Percentiles rank a stretch among this genome's conserved stretches.
These are phyloP conservation scores for Pseudodiploospora longispora DNA, from an alignment of 2,329 filamentous ascomycete genomes.

Conservation along the genomic window DNA sequence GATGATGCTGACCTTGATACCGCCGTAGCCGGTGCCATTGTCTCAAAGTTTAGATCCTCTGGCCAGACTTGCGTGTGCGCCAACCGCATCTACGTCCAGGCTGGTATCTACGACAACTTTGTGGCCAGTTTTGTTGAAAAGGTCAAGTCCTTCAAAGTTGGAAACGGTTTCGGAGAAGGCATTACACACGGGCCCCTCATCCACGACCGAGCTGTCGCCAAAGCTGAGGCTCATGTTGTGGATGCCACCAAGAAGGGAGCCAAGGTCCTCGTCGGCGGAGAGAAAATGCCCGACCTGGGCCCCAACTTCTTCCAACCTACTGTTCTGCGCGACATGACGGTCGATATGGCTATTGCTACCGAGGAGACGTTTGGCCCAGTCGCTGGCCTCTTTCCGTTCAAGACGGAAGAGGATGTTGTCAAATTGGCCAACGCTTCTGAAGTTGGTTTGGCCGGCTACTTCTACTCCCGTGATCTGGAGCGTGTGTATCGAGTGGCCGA, in stretches of 20 bases:
- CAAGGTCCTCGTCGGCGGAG: slow-evolving; percentile 66
- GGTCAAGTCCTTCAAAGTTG: slow-evolving; percentile 67
- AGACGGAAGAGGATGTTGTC: slow-evolving; percentile 83
- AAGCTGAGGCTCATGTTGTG: slow-evolving; percentile 71
- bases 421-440: slow-evolving; percentile 71
- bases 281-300: slow-evolving; percentile 65
- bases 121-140: slow-evolving; percentile 60
- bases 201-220: slow-evolving; percentile 66
- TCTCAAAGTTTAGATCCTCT: slow-evolving; percentile 86
- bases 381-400: slow-evolving; percentile 81
- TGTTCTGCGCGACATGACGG: slow-evolving; percentile 77
- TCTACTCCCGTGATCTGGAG: slow-evolving; percentile 64
- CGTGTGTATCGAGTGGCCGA: slow-evolving; percentile 56
- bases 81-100: slow-evolving; percentile 75
- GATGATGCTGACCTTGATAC: slow-evolving; percentile 85
- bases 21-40: slow-evolving; percentile 74
- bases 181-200: slow-evolving; percentile 78
- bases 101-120: slow-evolving; percentile 70
- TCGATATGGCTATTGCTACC: slow-evolving; percentile 71
- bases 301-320: slow-evolving; percentile 86
- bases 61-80: slow-evolving; percentile 94
- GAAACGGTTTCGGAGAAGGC: slow-evolving; percentile 61
- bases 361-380: slow-evolving; percentile 97
- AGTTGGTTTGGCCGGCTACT: slow-evolving; percentile 89
- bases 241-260: slow-evolving; percentile 74